These are phyloP conservation scores for Nothophytophthora sp. DNA, from an alignment of 352 stramenopile species.

Conservation along the genomic window DNA sequence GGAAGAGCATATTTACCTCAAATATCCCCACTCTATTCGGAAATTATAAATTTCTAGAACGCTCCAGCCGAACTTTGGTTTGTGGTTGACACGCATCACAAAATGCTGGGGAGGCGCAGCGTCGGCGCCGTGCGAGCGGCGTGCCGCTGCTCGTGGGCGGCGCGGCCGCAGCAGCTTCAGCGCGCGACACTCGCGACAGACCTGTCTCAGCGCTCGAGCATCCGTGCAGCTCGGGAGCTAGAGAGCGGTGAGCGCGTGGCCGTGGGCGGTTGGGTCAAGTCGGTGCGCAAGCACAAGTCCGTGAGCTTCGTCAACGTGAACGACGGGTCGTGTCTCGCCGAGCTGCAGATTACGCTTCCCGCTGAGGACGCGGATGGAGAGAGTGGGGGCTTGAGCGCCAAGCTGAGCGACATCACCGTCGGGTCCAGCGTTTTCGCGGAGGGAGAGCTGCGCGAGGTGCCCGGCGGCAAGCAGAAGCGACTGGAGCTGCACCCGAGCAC, in stretches of 20 bases:
- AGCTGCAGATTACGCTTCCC: conserved; percentile 91
- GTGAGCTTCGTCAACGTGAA: conserved; percentile 97
- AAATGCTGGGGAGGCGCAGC: conserved; percentile 16
- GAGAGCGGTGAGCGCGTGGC: conserved; percentile 42
- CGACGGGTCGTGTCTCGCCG: conserved; percentile 92
- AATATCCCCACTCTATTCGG: too few species aligned
- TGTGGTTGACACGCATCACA: conserved; percentile 21
- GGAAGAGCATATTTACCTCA: too few species aligned
- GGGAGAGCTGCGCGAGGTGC: conserved; percentile 89
- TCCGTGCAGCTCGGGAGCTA: conserved; percentile 43
- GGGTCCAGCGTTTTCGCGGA: conserved; percentile 92
- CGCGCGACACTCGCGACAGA: conserved; percentile 19
- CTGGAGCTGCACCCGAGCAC: conserved; percentile 91
- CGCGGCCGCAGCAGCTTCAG: background rate
- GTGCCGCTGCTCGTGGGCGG: conserved; percentile 10
- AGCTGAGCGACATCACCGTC: conserved; percentile 91
- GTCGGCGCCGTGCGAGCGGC: conserved; percentile 5
- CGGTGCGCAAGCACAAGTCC: conserved; percentile 96
- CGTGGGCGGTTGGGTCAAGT: conserved; percentile 94
- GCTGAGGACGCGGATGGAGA: conserved; percentile 43
- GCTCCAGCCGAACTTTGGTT: too few species aligned
- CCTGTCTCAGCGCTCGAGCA: conserved; percentile 32
- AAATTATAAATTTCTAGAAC: too few species aligned
- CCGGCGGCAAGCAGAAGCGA: conserved; percentile 86
- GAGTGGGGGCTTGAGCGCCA: conserved; percentile 22